These are phyloP conservation scores for Verticillium nonalfalfae DNA, from an alignment of 2,329 filamentous ascomycete species.

Conservation along the genomic window DNA sequence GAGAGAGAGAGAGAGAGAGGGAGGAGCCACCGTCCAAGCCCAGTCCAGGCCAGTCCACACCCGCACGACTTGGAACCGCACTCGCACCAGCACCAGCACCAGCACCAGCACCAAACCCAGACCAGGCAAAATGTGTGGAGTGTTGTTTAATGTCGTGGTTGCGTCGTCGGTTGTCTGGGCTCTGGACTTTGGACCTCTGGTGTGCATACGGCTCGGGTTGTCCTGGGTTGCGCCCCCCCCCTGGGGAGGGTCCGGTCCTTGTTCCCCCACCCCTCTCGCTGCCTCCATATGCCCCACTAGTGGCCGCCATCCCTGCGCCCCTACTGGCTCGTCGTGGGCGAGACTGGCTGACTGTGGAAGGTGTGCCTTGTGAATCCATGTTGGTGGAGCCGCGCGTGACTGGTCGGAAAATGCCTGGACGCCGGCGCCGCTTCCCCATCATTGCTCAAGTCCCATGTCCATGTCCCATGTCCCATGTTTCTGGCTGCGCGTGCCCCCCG, in stretches of 20 bases:
- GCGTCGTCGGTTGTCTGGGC: conserved; percentile 12
- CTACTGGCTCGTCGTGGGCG: background rate
- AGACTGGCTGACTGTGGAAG: background rate
- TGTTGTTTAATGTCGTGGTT: conserved; percentile 11
- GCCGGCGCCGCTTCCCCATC: background rate
- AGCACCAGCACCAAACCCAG: conserved; percentile 5
- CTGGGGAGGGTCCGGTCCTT: background rate
- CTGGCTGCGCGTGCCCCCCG: background rate
- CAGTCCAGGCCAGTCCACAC: background rate
- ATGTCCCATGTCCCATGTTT: background rate
- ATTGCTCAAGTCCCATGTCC: background rate
- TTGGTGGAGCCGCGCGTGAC: background rate
- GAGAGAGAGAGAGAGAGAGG: background rate
- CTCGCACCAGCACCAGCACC: background rate
- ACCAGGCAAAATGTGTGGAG: conserved; percentile 1
- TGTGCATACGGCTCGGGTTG: background rate
- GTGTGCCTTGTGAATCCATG: background rate
- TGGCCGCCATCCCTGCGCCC: background rate
- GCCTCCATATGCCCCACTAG: background rate
- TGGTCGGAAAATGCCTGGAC: background rate
- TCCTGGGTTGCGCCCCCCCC: background rate
- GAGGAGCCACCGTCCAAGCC: background rate
- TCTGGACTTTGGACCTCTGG: background rate
- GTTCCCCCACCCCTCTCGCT: conserved; percentile 8
- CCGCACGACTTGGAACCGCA: background rate